Evolutionary conservation across 2,329 filamentous ascomycete genomes (phyloP), one percentile per base, ranked within the genome.

Genomic region (Pseudogymnoascus sp.): DNA sequence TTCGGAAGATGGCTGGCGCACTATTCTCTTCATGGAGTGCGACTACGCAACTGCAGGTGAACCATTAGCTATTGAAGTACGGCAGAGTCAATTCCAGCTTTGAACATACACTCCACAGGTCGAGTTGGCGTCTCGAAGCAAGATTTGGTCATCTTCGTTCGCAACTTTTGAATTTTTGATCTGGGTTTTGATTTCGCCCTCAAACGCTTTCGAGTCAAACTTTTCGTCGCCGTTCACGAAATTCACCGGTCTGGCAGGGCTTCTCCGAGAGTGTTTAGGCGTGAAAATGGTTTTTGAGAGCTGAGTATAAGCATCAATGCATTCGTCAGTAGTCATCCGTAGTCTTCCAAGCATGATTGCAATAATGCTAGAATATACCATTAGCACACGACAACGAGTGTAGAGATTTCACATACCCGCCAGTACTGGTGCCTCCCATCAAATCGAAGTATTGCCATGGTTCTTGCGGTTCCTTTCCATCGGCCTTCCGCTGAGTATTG

Each of bases 381-480:
- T 50, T 30, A 50, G n/a, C 25, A 12, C 14, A 11, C 25, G 14
- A 30, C 43, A 11, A 18, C 2, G 3, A 12, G 2, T 16, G 14
- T 11, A 16, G 43, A 50, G 11, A 50, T 57, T 28, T 9, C 9
- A 8, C 57, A 58, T 58, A 58, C 12, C 79, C 79, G n/a, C 79
- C 79, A 0, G 78, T 81, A 25, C 22, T 25, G 22, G 22, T 25
- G 22, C 22, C 22, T 25, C 22, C 22, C 22, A 25, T 25, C 22
- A 78, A 78, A 64, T 81, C 79, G 68, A 81, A 81, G 67, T 80
- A 81, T 63, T 81, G 76, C 62, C 77, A 79, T 61, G 78, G 78
- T 50, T 30, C 43, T 8, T 11, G 7, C n/a, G 25, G 43, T 6
- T 11, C 43, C 14, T 30, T 50, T 18, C n/a, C 25, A 50, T 30